These are phyloP conservation scores for Arachis hypogaea DNA, from an alignment of 306 rosid species.

Conservation along the genomic window DNA sequence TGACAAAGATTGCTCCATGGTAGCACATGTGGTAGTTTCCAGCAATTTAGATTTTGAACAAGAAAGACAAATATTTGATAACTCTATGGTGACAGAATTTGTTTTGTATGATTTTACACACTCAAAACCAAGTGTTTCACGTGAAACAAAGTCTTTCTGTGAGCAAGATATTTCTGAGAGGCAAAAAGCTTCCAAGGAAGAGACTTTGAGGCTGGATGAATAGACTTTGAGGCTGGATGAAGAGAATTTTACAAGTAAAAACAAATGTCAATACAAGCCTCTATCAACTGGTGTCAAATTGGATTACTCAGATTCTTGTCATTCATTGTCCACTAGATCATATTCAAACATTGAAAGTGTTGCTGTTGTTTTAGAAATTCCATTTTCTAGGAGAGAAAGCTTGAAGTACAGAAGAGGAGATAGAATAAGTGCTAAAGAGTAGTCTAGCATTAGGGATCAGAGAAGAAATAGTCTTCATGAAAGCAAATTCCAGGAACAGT, in stretches of 20 bases:
- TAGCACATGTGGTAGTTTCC: constrained; percentile 91
- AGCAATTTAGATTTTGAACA: constrained; percentile 72
- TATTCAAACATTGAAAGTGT: constrained; percentile 69
- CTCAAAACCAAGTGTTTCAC: constrained; percentile 59
- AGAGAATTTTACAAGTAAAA: constrained; percentile 41
- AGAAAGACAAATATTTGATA: constrained; percentile 60
- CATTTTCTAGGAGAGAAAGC: constrained; percentile 75
- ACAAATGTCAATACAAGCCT: constrained; percentile 54
- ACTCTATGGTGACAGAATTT: constrained; percentile 78
- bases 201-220: background rate
- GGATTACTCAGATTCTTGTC: constrained; percentile 47
- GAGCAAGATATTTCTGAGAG: constrained; percentile 44
- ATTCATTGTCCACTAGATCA: constrained; percentile 53
- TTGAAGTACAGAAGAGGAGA: constrained; percentile 69
- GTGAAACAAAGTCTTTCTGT: constrained; percentile 42
- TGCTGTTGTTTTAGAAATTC: constrained; percentile 78
- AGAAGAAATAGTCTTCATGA: constrained; percentile 44
- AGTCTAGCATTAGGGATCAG: constrained; percentile 42
- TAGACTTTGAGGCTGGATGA: constrained; percentile 22
- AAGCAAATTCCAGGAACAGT: constrained; percentile 53
- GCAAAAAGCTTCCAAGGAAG: too few species aligned
- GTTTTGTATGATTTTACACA: constrained; percentile 78
- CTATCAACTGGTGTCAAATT: constrained; percentile 42
- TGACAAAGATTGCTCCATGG: constrained; percentile 62
- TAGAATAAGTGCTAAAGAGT: constrained; percentile 46